Evolutionary conservation across 129 eudicot species (phyloP).

Genomic region (Chrysanthemum makinoi): DNA sequence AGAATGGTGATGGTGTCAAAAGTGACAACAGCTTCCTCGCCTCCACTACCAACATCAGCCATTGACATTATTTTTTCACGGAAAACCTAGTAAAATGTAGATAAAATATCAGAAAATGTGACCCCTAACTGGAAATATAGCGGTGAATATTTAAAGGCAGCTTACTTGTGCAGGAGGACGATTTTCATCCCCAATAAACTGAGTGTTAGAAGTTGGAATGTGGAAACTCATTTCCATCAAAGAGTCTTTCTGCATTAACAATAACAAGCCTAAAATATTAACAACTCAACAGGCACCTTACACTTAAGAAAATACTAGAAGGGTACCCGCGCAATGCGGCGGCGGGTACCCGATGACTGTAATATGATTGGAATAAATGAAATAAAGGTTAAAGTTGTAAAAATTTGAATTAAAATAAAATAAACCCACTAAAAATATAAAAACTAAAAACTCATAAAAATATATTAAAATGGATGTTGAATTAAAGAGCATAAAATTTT

Average conservation of each 20-base stretch:
- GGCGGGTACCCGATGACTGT: too few species aligned
- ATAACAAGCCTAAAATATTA: neutral
- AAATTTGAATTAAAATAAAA: too few species aligned
- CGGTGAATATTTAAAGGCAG: slow-evolving; percentile 1
- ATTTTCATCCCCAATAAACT: slow-evolving; percentile 96
- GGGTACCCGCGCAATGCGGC: too few species aligned
- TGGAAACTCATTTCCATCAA: slow-evolving; percentile 97
- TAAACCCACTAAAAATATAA: too few species aligned
- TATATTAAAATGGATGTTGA: too few species aligned
- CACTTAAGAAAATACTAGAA: neutral
- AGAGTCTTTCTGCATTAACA: slow-evolving; percentile 77
- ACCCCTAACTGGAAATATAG: slow-evolving; percentile 4
- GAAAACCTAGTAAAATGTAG: slow-evolving; percentile 54
- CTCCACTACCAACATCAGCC: slow-evolving; percentile 94
- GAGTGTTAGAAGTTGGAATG: slow-evolving; percentile 87
- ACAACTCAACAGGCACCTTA: neutral
- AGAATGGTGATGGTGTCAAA: slow-evolving; percentile 92
- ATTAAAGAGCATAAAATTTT: too few species aligned
- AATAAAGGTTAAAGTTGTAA: too few species aligned
- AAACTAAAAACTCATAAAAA: too few species aligned
- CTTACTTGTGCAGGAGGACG: slow-evolving; percentile 88
- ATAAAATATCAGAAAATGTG: neutral
- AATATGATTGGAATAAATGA: too few species aligned
- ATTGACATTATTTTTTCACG: slow-evolving; percentile 72
- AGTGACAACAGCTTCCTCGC: slow-evolving; percentile 91